A percentile compares a stretch with the other conserved stretches of the same genome.
Conservation (phyloP, 2,329 filamentous ascomycete species). For the Penicillium crustosum region DNA sequence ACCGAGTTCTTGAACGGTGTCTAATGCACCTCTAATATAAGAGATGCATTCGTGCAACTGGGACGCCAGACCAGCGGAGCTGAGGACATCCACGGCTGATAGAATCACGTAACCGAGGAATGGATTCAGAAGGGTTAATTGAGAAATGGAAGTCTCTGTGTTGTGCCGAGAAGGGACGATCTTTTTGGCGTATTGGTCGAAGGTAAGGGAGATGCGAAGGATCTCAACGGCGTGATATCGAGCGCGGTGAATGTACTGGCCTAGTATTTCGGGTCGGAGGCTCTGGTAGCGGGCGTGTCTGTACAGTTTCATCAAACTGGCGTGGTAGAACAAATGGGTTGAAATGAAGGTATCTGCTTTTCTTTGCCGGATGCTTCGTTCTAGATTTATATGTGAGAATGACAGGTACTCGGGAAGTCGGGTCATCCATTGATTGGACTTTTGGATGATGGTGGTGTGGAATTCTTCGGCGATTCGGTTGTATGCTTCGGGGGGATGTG, state of each 20-base stretch:
- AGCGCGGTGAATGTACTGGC: conserved; percentile 51
- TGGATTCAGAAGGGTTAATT: conserved; percentile 55
- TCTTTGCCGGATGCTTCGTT: conserved; percentile 53
- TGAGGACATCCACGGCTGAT: conserved; percentile 66
- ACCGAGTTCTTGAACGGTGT: conserved; percentile 57
- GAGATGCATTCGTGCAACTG: conserved; percentile 55
- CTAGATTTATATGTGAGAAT: conserved; percentile 59
- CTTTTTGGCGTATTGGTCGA: conserved; percentile 27
- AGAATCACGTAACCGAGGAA: conserved; percentile 63
- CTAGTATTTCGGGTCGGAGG: conserved; percentile 44
- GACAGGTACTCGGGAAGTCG: conserved; percentile 57
- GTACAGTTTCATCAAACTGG: conserved; percentile 64
- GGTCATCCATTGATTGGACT: conserved; percentile 59
- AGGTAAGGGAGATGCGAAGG: conserved; percentile 45
- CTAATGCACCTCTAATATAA: conserved; percentile 54
- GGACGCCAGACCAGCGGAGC: conserved; percentile 57
- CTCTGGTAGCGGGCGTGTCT: conserved; percentile 55
- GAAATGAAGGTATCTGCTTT: conserved; percentile 61
- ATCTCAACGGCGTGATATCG: conserved; percentile 55
- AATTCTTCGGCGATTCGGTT: conserved; percentile 51
- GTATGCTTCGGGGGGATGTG: conserved; percentile 48
- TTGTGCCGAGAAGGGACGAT: conserved; percentile 21
- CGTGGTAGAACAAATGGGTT: conserved; percentile 67
- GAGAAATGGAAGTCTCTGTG: conserved; percentile 22
- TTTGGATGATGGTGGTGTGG: conserved; percentile 53